A percentile compares a stretch with the other conserved stretches of the same genome.
phyloP scores from a whole-genome alignment of 306 rosid species.

The Malus fusca region DNA sequence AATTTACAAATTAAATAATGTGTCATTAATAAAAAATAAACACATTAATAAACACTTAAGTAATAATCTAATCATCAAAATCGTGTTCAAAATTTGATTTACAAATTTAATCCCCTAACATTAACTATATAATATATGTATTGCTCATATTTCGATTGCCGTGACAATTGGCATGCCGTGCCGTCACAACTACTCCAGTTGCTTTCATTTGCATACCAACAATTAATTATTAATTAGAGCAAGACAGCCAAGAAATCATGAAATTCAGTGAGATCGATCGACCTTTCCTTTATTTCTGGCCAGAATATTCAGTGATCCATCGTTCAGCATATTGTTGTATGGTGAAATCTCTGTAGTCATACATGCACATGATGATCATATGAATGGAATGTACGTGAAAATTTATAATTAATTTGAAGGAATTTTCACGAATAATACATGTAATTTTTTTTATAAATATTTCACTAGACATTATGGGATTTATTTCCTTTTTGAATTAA shows the following conservation, averaged over 20 bases:
- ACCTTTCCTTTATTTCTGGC: constrained; percentile 10
- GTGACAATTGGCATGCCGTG: constrained; percentile 47
- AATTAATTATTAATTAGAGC: not conserved
- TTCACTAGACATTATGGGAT: constrained; percentile 7
- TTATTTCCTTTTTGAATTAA: not conserved
- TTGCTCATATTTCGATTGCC: constrained; percentile 28
- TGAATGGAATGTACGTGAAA: constrained; percentile 1
- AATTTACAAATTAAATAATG: no score
- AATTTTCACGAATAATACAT: constrained; percentile 1
- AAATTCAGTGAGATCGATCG: constrained; percentile 15
- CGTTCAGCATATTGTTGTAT: not conserved
- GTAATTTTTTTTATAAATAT: constrained; percentile 12
- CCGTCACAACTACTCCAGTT: constrained; percentile 51
- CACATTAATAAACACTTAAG: no score
- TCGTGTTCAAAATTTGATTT: no score
- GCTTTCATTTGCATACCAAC: not conserved
- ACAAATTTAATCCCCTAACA: no score
- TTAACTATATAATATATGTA: not conserved
- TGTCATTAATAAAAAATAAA: no score
- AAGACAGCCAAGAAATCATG: not conserved
- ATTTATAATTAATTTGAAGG: not conserved
- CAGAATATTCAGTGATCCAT: not conserved
- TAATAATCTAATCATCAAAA: no score
- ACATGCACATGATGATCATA: constrained; percentile 1
- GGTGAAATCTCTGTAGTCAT: not conserved